These are phyloP conservation scores for Blastobotrys buckinghamii DNA, from an alignment of 1,139 yeast species.

Conservation along the genomic window DNA sequence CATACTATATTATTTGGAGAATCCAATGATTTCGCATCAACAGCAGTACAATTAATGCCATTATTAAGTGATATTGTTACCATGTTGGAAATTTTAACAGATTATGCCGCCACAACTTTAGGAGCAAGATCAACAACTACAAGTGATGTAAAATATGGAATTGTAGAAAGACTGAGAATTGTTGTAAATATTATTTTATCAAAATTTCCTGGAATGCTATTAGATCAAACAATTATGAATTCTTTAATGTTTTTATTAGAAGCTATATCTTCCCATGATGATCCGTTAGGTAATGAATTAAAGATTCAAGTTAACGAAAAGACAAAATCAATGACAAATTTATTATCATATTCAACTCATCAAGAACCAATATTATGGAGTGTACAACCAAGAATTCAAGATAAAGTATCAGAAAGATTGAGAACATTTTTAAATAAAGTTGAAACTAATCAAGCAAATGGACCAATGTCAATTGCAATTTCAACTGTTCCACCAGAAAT, in stretches of 20 bases:
- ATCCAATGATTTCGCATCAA: constrained; percentile 37
- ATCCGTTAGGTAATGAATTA: constrained; percentile 40
- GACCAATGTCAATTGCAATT: constrained; percentile 10
- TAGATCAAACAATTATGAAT: constrained; percentile 45
- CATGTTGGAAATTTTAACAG: constrained; percentile 45
- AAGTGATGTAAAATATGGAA: constrained; percentile 32
- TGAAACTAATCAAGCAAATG: constrained; percentile 13
- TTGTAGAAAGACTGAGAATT: constrained; percentile 26
- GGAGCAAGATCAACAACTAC: constrained; percentile 17
- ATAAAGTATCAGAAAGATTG: constrained; percentile 23
- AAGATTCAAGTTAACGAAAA: constrained; percentile 39
- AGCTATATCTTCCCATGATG: constrained; percentile 43
- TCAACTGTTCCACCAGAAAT: constrained; percentile 30
- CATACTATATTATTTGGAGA: constrained; percentile 62
- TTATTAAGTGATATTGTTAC: constrained; percentile 54
- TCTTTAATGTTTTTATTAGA: constrained; percentile 39
- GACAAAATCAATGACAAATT: constrained; percentile 38
- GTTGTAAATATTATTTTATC: constrained; percentile 44
- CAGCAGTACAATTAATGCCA: constrained; percentile 57
- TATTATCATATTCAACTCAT: constrained; percentile 24
- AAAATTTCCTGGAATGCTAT: constrained; percentile 48
- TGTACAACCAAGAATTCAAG: constrained; percentile 23
- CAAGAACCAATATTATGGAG: constrained; percentile 25
- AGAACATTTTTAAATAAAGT: constrained; percentile 22
- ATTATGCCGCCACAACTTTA: constrained; percentile 33